Conservation (phyloP, 331 rosid genomes). For the Ulmus americana region DNA sequence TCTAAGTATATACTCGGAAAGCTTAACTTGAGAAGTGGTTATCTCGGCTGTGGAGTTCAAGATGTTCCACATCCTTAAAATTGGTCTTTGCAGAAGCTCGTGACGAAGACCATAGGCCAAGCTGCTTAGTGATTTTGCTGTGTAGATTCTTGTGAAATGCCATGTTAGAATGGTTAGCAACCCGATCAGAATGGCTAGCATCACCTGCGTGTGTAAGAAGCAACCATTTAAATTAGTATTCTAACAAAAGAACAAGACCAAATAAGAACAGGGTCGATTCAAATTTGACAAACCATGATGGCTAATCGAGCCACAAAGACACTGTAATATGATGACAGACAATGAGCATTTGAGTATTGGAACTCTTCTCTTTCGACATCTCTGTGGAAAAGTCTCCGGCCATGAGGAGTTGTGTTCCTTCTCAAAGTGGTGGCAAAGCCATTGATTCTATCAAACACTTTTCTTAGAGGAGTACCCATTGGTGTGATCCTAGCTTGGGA, state of each 20-base stretch:
- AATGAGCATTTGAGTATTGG: conserved; percentile 53
- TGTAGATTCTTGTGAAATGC: conserved; percentile 92
- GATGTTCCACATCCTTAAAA: conserved; percentile 92
- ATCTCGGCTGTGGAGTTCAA: conserved; percentile 88
- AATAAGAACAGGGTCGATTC: background rate
- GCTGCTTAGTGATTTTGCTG: conserved; percentile 62
- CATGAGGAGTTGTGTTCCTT: conserved; percentile 28
- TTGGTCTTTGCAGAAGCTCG: conserved; percentile 88
- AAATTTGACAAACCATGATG: conserved; percentile 69
- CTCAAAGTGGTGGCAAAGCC: conserved; percentile 41
- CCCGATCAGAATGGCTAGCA: conserved; percentile 94
- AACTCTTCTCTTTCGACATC: conserved; percentile 90
- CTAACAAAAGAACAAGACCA: background rate
- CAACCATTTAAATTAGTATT: conserved; percentile 9
- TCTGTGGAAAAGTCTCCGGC: conserved; percentile 60
- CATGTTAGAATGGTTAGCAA: conserved; percentile 84
- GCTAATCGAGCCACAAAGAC: conserved; percentile 95
- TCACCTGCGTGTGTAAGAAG: conserved; percentile 56
- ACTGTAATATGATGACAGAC: conserved; percentile 91
- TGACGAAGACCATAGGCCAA: conserved; percentile 90
- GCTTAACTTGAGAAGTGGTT: conserved; percentile 78
- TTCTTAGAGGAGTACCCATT: conserved; percentile 45
- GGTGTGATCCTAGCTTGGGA: conserved; percentile 33
- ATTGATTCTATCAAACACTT: conserved; percentile 43
- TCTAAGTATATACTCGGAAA: conserved; percentile 72